Base-by-base conservation (phyloP, 2,329 filamentous ascomycete genomes). In the Pseudogymnoascus destructans region DNA sequence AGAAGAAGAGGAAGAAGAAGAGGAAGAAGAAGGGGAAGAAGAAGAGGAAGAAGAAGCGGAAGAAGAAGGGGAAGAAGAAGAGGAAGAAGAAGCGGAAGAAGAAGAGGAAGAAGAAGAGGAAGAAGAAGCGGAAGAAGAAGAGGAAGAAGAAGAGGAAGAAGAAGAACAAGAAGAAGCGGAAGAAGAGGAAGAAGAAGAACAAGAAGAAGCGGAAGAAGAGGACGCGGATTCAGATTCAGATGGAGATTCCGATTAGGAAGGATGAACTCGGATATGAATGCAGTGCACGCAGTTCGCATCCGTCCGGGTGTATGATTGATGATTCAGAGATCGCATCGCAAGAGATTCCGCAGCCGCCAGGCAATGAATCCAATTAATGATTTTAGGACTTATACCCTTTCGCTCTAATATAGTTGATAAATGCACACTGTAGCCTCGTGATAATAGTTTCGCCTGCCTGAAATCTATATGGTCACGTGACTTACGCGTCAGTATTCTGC, bases 401-500 rank as follows among this genome's bases (percentile, higher is more conserved):
- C 40, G n/a, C 5, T 2, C 1, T 23, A 6, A 46, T 7, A 42
- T 46, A 46, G 25, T n/a, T 46, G 19, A 46, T n/a, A 40, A 40
- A 21, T 42, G 38, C 11, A 25, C 13, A 25, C 7, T 25, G 40
- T 42, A 23, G 3, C 38, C 10, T 42, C 21, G 19, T 23, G 40
- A 46, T 23, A 23, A n/a, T n/a, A 46, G 13, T 25, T 25, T 8
- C 6, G 23, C 19, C 40, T n/a, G 21, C 38, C 17, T 21, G 5
- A 13, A 46, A 46, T 46, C 1, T 3, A 7, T 3, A 7, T 1
- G 4, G n/a, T 55, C 49, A 55, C 49, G 49, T 55, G 49, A 32
- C 32, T 5, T 32, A 55, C 49, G 49, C 49, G 49, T 55, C 49
- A 55, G 49, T 55, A 55, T 30, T 30, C 49, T 55, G 49, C 49